phyloP scores from a whole-genome alignment of 495 filamentous ascomycete genomes.

The Aspergillus sclerotiicarbonarius region DNA sequence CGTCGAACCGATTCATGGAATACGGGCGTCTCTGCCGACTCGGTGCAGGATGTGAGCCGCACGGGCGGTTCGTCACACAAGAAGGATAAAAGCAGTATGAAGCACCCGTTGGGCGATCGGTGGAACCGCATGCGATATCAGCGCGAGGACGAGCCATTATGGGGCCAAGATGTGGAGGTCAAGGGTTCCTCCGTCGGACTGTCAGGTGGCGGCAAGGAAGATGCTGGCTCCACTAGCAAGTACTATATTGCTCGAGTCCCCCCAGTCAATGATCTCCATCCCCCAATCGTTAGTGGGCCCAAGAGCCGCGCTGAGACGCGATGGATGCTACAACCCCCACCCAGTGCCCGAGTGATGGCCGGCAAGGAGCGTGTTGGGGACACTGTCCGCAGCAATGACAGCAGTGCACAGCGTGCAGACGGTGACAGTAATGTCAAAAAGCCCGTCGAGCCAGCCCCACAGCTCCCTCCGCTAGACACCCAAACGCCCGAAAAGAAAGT shows the following conservation, averaged over 20 bases:
- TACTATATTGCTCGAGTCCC: conserved; percentile 71
- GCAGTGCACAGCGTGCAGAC: conserved; percentile 17
- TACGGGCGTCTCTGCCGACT: conserved; percentile 27
- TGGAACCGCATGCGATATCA: conserved; percentile 77
- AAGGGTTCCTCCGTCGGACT: conserved; percentile 53
- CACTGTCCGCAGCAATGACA: conserved; percentile 21
- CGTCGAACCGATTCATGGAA: conserved; percentile 48
- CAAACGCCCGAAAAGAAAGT: conserved; percentile 3
- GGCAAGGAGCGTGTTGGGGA: conserved; percentile 63
- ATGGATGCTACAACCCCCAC: conserved; percentile 92
- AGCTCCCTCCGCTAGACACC: conserved; percentile 12
- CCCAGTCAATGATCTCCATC: conserved; percentile 81
- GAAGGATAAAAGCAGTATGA: conserved; percentile 31
- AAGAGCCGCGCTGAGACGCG: conserved; percentile 62
- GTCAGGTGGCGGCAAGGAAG: conserved; percentile 46
- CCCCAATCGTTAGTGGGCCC: conserved; percentile 78
- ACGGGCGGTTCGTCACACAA: conserved; percentile 23
- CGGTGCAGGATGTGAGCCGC: conserved; percentile 28
- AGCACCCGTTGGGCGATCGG: conserved; percentile 49
- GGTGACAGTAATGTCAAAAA: conserved; percentile 9
- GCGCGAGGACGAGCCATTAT: conserved; percentile 80
- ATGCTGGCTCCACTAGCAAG: conserved; percentile 42
- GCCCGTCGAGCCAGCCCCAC: conserved; percentile 4
- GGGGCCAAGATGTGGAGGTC: conserved; percentile 55
- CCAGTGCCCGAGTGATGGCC: conserved; percentile 80